Evolutionary conservation across 2,329 filamentous ascomycete genomes (phyloP).

Genomic region (Paramyrothecium roridum): DNA sequence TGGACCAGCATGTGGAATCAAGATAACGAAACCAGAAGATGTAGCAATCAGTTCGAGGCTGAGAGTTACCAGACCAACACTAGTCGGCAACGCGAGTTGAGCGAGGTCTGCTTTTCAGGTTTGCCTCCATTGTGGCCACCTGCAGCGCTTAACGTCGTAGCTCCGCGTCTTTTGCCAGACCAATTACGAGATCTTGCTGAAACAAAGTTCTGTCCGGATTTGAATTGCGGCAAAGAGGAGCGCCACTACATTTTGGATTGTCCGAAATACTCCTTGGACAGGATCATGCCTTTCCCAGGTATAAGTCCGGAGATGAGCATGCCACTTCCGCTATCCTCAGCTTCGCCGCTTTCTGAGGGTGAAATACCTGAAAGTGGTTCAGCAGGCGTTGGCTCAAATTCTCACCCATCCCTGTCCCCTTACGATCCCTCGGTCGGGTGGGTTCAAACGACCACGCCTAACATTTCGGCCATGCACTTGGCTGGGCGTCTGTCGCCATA

Average conservation of each 20-base stretch:
- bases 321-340: neutral
- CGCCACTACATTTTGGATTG: neutral
- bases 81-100: too few relatives aligned
- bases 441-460: neutral
- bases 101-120: too few relatives aligned
- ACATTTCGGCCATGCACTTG: neutral
- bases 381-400: neutral
- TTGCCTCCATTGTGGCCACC: too few relatives aligned
- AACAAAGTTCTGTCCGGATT: neutral
- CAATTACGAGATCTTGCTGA: neutral
- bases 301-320: neutral
- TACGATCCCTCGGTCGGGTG: neutral
- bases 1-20: too few relatives aligned
- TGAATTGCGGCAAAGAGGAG: neutral
- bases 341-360: neutral
- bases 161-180: neutral
- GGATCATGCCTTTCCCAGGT: neutral
- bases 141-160: neutral
- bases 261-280: neutral
- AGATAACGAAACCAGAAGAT: too few relatives aligned
- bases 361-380: neutral
- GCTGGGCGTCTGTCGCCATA: slow-evolving; percentile 21
- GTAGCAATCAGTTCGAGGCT: too few relatives aligned
- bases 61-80: too few relatives aligned
- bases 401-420: neutral